Conservation (phyloP, 805 yeast species). For the Starmerella khaoyaiensis region DNA sequence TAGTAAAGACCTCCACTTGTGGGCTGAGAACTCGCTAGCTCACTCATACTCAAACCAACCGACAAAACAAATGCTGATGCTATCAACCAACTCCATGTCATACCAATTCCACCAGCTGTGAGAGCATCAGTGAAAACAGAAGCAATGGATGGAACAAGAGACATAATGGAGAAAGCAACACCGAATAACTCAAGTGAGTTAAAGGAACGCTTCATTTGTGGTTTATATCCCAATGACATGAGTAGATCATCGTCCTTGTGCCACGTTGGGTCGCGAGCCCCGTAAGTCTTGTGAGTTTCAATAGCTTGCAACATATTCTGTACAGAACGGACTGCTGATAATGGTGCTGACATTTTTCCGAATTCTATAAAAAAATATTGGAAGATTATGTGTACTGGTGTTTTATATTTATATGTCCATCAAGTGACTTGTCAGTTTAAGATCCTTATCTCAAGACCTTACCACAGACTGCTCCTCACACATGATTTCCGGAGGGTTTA, state of each 20-base stretch:
- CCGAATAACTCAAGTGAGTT: conserved; percentile 55
- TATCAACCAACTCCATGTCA: conserved; percentile 63
- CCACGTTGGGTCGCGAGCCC: conserved; percentile 5
- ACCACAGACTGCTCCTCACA: no score
- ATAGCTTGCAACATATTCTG: conserved; percentile 7
- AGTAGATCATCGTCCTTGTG: conserved; percentile 25
- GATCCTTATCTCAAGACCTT: no score
- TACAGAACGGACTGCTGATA: conserved; percentile 6
- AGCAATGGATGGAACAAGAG: conserved; percentile 47
- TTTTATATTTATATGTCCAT: no score
- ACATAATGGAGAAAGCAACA: conserved; percentile 62
- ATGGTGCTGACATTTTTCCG: conserved; percentile 1
- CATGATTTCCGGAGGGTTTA: no score
- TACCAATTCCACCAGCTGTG: conserved; percentile 49
- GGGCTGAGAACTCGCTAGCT: conserved; percentile 56
- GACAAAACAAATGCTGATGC: conserved; percentile 43
- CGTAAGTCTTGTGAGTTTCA: conserved; percentile 7
- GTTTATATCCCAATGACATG: conserved; percentile 53
- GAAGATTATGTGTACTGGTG: background rate
- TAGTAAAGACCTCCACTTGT: conserved; percentile 65
- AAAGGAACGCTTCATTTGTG: conserved; percentile 49
- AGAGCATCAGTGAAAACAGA: conserved; percentile 43
- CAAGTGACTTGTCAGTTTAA: no score
- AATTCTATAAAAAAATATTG: background rate
- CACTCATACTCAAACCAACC: conserved; percentile 53